Conservation (phyloP, 257 asterid genomes). For the Forsythia viridissima region DNA sequence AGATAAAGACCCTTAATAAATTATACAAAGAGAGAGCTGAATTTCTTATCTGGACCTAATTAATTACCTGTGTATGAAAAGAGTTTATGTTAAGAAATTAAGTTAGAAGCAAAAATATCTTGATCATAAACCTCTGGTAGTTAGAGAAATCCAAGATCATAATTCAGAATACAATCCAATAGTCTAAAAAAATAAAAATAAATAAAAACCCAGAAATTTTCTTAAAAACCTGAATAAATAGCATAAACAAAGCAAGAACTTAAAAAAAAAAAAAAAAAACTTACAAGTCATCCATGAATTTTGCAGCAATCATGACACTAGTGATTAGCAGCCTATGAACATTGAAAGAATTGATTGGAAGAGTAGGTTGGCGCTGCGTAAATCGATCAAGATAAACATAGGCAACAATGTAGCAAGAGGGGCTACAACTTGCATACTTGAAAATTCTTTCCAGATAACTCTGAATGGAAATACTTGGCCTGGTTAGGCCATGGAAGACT, state of each 20-base stretch:
- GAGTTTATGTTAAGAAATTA: conserved; percentile 6
- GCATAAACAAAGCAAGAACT: background rate
- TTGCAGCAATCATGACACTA: conserved; percentile 93
- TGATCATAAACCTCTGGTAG: background rate
- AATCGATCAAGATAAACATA: conserved; percentile 90
- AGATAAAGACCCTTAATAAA: conserved; percentile 24
- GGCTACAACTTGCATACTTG: conserved; percentile 94
- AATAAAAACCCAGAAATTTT: no score
- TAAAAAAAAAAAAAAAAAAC: conserved; percentile 18
- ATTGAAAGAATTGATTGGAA: conserved; percentile 78
- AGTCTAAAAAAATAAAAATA: background rate
- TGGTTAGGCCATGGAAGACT: conserved; percentile 73
- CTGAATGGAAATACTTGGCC: conserved; percentile 77
- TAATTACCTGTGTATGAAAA: no score
- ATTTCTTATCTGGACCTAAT: conserved; percentile 25
- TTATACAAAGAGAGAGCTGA: background rate
- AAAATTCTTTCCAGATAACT: conserved; percentile 75
- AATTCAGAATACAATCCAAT: background rate
- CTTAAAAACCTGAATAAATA: no score
- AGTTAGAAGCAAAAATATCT: background rate
- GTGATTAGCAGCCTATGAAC: conserved; percentile 88
- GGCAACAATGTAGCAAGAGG: conserved; percentile 87
- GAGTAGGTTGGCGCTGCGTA: conserved; percentile 66
- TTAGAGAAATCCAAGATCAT: background rate
- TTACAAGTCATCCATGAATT: conserved; percentile 95